Percentiles rank a stretch among this genome's conserved stretches.
Evolutionary conservation across 805 yeast species (phyloP).

Genomic region (Candida bentonensis): DNA sequence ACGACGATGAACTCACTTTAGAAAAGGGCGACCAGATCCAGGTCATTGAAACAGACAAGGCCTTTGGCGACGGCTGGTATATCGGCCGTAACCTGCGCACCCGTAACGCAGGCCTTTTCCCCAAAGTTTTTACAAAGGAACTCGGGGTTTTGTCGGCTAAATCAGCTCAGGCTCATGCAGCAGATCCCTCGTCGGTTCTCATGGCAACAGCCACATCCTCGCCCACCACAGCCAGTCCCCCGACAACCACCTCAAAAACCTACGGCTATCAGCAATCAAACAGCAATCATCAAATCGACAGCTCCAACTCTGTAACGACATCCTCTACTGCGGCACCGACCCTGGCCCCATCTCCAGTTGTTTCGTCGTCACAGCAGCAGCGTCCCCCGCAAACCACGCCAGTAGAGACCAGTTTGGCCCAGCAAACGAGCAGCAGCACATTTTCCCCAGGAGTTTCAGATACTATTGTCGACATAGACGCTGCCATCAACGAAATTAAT

Average conservation of each 20-base stretch:
- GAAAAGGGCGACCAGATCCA: constrained; percentile 75
- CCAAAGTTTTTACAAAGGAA: constrained; percentile 63
- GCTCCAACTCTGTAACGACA: neutral
- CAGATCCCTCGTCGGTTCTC: neutral
- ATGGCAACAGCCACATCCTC: neutral
- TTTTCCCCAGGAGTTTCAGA: constrained; percentile 75
- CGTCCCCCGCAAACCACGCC: constrained; percentile 4
- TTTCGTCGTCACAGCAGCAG: neutral
- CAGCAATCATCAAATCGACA: too few relatives aligned
- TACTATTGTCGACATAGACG: constrained; percentile 25
- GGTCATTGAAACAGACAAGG: constrained; percentile 83
- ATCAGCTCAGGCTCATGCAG: neutral
- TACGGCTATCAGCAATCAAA: too few relatives aligned
- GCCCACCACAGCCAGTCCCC: neutral
- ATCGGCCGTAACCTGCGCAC: constrained; percentile 50
- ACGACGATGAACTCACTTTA: constrained; percentile 79
- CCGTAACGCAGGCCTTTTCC: constrained; percentile 73
- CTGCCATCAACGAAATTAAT: constrained; percentile 23
- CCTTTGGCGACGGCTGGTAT: constrained; percentile 95
- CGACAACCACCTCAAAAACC: neutral
- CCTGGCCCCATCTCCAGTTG: neutral
- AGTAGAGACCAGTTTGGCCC: constrained; percentile 5
- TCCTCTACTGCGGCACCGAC: neutral
- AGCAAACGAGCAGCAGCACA: constrained; percentile 49
- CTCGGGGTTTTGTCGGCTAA: constrained; percentile 8